Evolutionary conservation across 2,329 filamentous ascomycete genomes (phyloP), one percentile per base, ranked within the genome.

Genomic region (Beauveria asiatica): DNA sequence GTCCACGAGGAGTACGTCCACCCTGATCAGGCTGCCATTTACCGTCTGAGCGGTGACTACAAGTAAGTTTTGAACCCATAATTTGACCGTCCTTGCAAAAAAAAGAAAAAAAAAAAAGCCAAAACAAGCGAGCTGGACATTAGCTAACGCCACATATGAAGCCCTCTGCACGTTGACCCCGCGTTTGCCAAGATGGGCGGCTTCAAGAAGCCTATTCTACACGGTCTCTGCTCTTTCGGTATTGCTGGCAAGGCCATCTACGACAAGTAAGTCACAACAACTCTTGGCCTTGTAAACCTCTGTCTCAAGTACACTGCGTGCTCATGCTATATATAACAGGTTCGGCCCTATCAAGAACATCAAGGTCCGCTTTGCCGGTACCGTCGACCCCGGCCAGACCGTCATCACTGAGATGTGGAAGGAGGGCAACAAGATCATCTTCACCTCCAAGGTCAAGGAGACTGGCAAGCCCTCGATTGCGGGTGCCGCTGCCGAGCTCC

Each of bases 151-250:
- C 17, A 8, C 11, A 16, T 19, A 16, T 19, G 7, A 33, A 82
- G 79, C 80, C 94, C 94, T 16, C 85, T 99, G 1, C 94, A 99
- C 78, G 88, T 99, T 64, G 94, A 99, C 74, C 94, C 94, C 1
- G 83, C 85, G 54, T 97, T 99, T 75, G 90, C 90, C 77, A 94
- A 94, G 79, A 87, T 96, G 67, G 94, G 93, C 62, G 94, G 94
- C 62, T 99, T 99, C 85, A 89, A 94, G 77, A 84, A 80, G 30
- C 94, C 94, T 13, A 99, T 99, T 72, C 80, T 99, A 58, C 94
- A 99, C 78, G 94, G 94, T n/a, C 84, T 99, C 42, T 96, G 92
- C 83, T 94, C 87, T 72, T 93, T 99, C 69, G 94, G 94, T 67
- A 85, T 97, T 65, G 87, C 90, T 17, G 90, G 88, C 65, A 97